Evolutionary conservation across 768 basidiomycete genomes (phyloP), one percentile per base, ranked within the genome.

Genomic region (Candolleomyces aberdarensis): DNA sequence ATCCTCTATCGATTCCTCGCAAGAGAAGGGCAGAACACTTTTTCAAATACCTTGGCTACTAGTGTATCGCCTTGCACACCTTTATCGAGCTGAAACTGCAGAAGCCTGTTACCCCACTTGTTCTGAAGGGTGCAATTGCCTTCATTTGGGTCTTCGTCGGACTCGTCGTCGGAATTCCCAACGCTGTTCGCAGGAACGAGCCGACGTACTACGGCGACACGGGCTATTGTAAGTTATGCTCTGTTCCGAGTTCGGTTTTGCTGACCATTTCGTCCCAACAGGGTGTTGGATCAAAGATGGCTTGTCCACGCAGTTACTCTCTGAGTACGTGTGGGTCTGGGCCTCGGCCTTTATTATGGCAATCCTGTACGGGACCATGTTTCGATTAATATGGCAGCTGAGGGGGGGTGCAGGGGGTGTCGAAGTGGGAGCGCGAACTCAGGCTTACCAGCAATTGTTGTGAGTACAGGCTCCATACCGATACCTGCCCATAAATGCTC

Each of bases 251-350:
- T 32, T 57, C 32, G 11, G 17, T 26, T 2, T 13, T n/a, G 46
- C 56, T 15, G 9, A 36, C 48, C 36, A 49, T 52, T 15, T 29
- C 39, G 26, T n/a, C 5, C 14, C 29, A 32, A n/a, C 62, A 82
- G 82, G 82, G 83, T 83, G 83, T 63, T 84, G 83, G 83, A 83
- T 84, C 48, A 60, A 63, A 3, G 39, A 64, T 3, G 59, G 69
- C 0, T 81, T 59, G 15, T 65, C 66, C 7, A 76, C 82, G 61
- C 73, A 73, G 51, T 77, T 83, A 9, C 74, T 74, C 9, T 73
- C 82, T 3, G 83, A 83, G 60, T 84, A 83, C 60, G 58, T 80
- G n/a, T 83, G 81, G 80, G 68, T 83, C 47, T 85, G 83, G 83
- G 57, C 78, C 7, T 70, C 82, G 0, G 79, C 75, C 2, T 65